These are phyloP conservation scores for Ceratocystis destructans DNA, from an alignment of 2,329 filamentous ascomycete genomes.

Conservation along the genomic window DNA sequence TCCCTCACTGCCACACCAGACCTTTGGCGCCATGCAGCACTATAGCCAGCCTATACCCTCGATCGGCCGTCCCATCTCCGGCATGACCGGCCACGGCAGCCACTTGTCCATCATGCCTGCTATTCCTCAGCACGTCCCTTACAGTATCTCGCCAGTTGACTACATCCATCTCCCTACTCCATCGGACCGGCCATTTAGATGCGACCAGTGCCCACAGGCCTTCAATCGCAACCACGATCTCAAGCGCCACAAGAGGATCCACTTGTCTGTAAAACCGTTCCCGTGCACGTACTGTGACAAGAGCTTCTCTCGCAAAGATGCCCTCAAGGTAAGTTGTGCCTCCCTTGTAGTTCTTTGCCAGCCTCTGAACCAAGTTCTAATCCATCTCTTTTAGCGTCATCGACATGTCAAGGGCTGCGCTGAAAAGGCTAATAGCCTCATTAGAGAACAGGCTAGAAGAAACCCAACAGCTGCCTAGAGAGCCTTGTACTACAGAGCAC, in stretches of 20 bases:
- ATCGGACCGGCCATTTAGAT: slow-evolving; percentile 77
- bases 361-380: not conserved
- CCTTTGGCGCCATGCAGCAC: not conserved
- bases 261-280: slow-evolving; percentile 89
- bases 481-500: no score
- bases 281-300: slow-evolving; percentile 86
- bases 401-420: slow-evolving; percentile 52
- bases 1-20: not conserved
- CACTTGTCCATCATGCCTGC: slow-evolving; percentile 57
- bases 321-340: slow-evolving; percentile 62
- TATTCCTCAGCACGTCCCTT: slow-evolving; percentile 28
- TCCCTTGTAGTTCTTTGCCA: not conserved
- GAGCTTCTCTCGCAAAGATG: slow-evolving; percentile 93
- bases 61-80: slow-evolving; percentile 51
- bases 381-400: slow-evolving; percentile 34
- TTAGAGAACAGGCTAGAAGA: slow-evolving; percentile 14
- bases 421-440: slow-evolving; percentile 23
- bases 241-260: slow-evolving; percentile 90
- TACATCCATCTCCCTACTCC: slow-evolving; percentile 33
- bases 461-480: not conserved
- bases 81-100: slow-evolving; percentile 58
- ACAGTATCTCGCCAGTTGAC: slow-evolving; percentile 36
- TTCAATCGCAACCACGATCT: slow-evolving; percentile 96
- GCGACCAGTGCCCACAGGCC: slow-evolving; percentile 78
- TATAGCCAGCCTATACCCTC: slow-evolving; percentile 4